These are phyloP conservation scores for Kwoniella mangroviensis DNA, from an alignment of 768 basidiomycete genomes.

Conservation along the genomic window DNA sequence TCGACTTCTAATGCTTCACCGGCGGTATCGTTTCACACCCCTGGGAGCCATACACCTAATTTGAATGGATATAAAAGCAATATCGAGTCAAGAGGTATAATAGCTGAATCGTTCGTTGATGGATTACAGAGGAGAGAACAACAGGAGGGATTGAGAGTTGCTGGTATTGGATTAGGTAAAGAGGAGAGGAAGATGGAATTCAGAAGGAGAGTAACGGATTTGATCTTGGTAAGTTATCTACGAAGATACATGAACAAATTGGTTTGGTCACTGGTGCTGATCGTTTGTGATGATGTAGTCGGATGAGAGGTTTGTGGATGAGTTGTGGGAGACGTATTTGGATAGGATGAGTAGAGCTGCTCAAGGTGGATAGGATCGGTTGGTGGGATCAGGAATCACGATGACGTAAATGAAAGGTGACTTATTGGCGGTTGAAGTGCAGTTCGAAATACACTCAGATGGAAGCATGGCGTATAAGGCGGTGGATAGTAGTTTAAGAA, in stretches of 20 bases:
- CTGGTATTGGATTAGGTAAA: slow-evolving; percentile 5
- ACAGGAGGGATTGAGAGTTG: slow-evolving; percentile 6
- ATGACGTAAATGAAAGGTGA: no score
- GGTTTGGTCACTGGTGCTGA: not conserved
- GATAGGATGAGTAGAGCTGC: slow-evolving; percentile 24
- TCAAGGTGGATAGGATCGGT: slow-evolving; percentile 5
- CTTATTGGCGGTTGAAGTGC: no score
- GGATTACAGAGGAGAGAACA: slow-evolving; percentile 13
- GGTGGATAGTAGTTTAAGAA: not conserved
- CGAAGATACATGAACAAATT: not conserved
- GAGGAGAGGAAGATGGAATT: slow-evolving; percentile 28
- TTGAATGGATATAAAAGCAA: slow-evolving; percentile 10
- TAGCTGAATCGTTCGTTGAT: slow-evolving; percentile 22
- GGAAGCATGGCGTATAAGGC: not conserved
- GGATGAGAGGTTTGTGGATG: slow-evolving; percentile 42
- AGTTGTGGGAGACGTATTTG: slow-evolving; percentile 40
- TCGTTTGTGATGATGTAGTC: slow-evolving; percentile 20
- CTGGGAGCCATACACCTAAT: not conserved
- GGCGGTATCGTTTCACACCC: slow-evolving; percentile 10
- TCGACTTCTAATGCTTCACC: not conserved
- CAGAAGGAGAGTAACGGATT: slow-evolving; percentile 24
- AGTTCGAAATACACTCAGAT: no score
- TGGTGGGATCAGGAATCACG: not conserved
- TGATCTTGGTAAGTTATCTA: slow-evolving; percentile 34
- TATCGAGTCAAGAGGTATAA: not conserved